Base-by-base conservation (phyloP, 2,329 filamentous ascomycete species). In the Colletotrichum caudatum region DNA sequence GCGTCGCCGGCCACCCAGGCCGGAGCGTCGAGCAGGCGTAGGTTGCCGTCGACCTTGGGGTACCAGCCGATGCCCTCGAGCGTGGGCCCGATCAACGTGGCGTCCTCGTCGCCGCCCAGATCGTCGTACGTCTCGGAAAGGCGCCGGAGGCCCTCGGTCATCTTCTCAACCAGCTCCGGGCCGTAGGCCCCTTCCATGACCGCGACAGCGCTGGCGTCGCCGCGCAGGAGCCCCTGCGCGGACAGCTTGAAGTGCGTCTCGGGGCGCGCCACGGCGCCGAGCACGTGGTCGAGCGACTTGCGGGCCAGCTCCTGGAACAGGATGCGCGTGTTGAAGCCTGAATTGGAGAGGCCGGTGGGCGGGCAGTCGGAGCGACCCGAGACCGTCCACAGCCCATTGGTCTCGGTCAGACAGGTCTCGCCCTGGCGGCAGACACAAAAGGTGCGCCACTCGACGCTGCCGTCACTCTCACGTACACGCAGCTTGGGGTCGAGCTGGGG, bases 11-110 rank as follows among this genome's bases (percentile, higher is more conserved):
- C 54, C 0, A 57, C 33, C 54, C 54, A 57, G n/a, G 12, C 54
- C 20, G 54, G 54, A 12, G 33, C 54, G 8, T 57, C 54, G 33
- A 57, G 54, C 12, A 57, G 54, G 54, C 54, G 18, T 20, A 57
- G 54, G 54, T 57, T 57, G 54, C 54, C 33, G 18, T 57, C 54
- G 20, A 39, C 54, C 20, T 57, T 57, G 20, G 54, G 54, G 18
- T 57, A 57, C 54, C 54, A 57, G 9, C 54, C 54, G 9, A 57
- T 39, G 54, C 54, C 54, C 33, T 57, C 54, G 54, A 57, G 54
- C 4, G 54, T 57, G 18, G 54, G 54, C 3, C 54, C 54, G 12
- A 57, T 57, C 18, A 57, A 12, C 9, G 54, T 57, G 9, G 54
- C 54, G 20, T 57, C 54, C 54, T 57, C 54, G 20, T 57, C 54